These are phyloP conservation scores for Penicillium chermesinum DNA, from an alignment of 495 filamentous ascomycete genomes.

Conservation along the genomic window DNA sequence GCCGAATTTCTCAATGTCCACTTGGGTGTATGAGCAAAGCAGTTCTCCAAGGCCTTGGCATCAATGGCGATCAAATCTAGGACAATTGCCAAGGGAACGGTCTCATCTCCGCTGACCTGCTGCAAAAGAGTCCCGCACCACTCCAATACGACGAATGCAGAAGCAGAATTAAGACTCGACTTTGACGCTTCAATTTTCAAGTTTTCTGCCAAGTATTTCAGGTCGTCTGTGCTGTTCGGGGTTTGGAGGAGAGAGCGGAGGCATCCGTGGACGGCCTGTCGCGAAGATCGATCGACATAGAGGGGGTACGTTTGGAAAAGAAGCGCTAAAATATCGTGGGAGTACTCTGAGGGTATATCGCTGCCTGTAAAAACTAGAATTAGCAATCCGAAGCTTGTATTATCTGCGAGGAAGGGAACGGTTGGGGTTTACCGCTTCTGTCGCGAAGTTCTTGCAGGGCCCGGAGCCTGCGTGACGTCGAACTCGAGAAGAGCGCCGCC, in stretches of 20 bases:
- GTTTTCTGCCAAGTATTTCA: constrained; percentile 56
- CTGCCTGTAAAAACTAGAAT: constrained; percentile 18
- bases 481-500: constrained; percentile 44
- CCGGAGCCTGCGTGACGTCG: constrained; percentile 43
- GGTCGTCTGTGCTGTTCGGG: constrained; percentile 39
- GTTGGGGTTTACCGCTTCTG: constrained; percentile 34
- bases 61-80: constrained; percentile 55
- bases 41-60: constrained; percentile 70
- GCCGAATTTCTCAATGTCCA: constrained; percentile 58
- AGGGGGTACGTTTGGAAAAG: constrained; percentile 82
- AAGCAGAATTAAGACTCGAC: constrained; percentile 64
- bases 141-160: constrained; percentile 82
- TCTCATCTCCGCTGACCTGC: constrained; percentile 45
- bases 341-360: constrained; percentile 32
- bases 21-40: constrained; percentile 57
- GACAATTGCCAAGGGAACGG: constrained; percentile 60
- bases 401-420: neutral
- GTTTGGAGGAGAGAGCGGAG: constrained; percentile 59
- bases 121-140: constrained; percentile 79
- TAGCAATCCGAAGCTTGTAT: constrained; percentile 4
- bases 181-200: constrained; percentile 64
- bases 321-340: constrained; percentile 52
- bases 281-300: constrained; percentile 80
- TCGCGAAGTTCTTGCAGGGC: constrained; percentile 47
- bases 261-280: constrained; percentile 73